phyloP scores from a whole-genome alignment of 1,284 basidiomycete genomes.

The Irpex sp. region DNA sequence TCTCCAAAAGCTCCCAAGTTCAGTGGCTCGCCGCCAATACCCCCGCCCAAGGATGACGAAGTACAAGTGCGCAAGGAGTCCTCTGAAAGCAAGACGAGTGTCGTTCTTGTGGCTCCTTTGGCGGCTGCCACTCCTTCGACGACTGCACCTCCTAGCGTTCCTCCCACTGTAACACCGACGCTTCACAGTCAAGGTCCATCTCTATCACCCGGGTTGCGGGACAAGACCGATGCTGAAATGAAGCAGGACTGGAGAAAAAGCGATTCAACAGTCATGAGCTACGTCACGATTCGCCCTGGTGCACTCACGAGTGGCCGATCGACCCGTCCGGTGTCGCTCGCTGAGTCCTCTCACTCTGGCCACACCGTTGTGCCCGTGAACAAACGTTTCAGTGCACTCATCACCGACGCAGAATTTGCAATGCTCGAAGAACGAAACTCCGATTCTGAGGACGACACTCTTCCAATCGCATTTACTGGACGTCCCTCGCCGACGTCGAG shows the following conservation, averaged over 20 bases:
- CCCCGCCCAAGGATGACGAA: constrained; percentile 32
- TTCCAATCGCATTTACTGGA: constrained; percentile 4
- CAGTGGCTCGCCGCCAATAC: constrained; percentile 19
- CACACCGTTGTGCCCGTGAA: constrained; percentile 62
- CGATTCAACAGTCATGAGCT: constrained; percentile 66
- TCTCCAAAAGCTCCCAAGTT: constrained; percentile 17
- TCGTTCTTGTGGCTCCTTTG: constrained; percentile 22
- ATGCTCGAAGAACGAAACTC: constrained; percentile 33
- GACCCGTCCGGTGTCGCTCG: constrained; percentile 70
- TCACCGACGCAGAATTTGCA: constrained; percentile 59
- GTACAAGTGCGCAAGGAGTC: constrained; percentile 7
- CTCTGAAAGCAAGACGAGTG: neutral
- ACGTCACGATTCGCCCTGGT: constrained; percentile 62
- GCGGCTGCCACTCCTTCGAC: constrained; percentile 29
- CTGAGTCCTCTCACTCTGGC: constrained; percentile 67
- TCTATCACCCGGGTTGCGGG: constrained; percentile 11
- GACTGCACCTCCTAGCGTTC: constrained; percentile 23
- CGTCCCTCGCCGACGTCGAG: constrained; percentile 27
- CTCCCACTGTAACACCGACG: constrained; percentile 14
- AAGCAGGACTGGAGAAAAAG: constrained; percentile 72
- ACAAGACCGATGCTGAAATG: constrained; percentile 29
- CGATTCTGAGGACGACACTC: constrained; percentile 12
- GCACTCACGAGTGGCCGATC: constrained; percentile 42
- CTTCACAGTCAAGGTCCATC: constrained; percentile 19
- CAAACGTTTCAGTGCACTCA: constrained; percentile 63